These are phyloP conservation scores for Poa annua DNA, from an alignment of 176 grass and related monocot genomes.

Conservation along the genomic window DNA sequence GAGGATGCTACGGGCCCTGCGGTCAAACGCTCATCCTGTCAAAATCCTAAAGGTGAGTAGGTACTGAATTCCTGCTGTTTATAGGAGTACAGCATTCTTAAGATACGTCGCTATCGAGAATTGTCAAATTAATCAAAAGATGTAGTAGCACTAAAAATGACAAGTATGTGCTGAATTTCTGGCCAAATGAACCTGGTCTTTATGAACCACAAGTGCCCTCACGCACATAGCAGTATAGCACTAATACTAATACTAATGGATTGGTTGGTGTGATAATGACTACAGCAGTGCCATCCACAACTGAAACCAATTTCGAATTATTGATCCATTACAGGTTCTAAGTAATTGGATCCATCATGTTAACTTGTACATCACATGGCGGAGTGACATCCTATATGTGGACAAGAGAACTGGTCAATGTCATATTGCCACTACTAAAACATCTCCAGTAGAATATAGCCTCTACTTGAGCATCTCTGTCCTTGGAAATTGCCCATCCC, in stretches of 20 bases:
- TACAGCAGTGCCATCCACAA: conserved; percentile 16
- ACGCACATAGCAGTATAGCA: background rate
- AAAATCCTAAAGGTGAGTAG: conserved; percentile 86
- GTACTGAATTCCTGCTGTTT: background rate
- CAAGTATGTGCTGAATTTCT: background rate
- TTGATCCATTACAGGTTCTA: background rate
- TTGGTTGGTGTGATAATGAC: background rate
- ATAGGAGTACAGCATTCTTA: background rate
- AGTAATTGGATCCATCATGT: conserved; percentile 35
- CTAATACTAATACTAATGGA: background rate
- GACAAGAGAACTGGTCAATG: conserved; percentile 31
- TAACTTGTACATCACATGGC: conserved; percentile 1
- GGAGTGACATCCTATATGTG: conserved; percentile 18
- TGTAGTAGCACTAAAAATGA: background rate
- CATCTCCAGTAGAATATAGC: conserved; percentile 36
- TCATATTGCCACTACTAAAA: conserved; percentile 38
- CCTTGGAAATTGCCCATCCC: conserved; percentile 39
- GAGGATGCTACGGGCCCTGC: conserved; percentile 72
- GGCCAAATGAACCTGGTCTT: background rate
- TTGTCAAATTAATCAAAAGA: background rate
- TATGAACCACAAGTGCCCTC: background rate
- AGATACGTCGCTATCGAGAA: background rate
- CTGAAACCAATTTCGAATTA: conserved; percentile 2
- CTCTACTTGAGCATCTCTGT: conserved; percentile 28
- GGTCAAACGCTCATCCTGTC: conserved; percentile 85